Percentiles rank a stretch among this genome's conserved stretches.
Evolutionary conservation across 768 basidiomycete species (phyloP).

Genomic region (Russula abietina): DNA sequence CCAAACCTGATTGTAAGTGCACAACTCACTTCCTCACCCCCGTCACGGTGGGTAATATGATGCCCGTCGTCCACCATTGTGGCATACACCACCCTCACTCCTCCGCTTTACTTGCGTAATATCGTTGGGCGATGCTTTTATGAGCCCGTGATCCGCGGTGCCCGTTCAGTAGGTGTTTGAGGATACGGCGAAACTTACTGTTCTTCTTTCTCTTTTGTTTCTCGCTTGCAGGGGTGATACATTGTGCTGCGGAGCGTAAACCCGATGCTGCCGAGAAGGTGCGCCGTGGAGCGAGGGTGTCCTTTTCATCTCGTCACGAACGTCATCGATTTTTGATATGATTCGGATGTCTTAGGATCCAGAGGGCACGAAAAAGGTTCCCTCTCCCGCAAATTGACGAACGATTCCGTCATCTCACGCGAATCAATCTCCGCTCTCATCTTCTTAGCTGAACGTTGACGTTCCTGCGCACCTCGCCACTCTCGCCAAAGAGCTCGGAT

Average conservation of each 20-base stretch:
- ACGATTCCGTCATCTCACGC: constrained; percentile 2
- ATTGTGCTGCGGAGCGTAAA: constrained; percentile 91
- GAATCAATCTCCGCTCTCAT: neutral
- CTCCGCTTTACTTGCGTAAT: neutral
- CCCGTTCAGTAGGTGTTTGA: neutral
- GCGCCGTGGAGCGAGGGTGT: constrained; percentile 23
- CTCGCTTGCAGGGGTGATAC: constrained; percentile 68
- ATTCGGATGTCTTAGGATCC: constrained; percentile 47
- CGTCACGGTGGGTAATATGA: neutral
- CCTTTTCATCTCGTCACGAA: neutral
- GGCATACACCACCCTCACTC: neutral
- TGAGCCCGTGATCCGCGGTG: neutral
- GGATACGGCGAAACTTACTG: neutral
- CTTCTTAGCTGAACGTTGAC: constrained; percentile 66
- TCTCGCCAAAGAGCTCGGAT: constrained; percentile 54
- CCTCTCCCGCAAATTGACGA: constrained; percentile 8
- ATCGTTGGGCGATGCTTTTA: neutral
- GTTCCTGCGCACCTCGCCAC: constrained; percentile 69
- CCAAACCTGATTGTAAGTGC: constrained; percentile 65
- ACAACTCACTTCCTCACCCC: neutral
- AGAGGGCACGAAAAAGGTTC: constrained; percentile 55
- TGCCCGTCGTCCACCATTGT: neutral
- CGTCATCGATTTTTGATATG: neutral
- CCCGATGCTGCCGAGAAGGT: constrained; percentile 93
- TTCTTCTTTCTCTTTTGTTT: neutral